Percentiles rank a stretch among this genome's conserved stretches.
These are phyloP conservation scores for Alnus glutinosa DNA, from an alignment of 306 rosid species.

Conservation along the genomic window DNA sequence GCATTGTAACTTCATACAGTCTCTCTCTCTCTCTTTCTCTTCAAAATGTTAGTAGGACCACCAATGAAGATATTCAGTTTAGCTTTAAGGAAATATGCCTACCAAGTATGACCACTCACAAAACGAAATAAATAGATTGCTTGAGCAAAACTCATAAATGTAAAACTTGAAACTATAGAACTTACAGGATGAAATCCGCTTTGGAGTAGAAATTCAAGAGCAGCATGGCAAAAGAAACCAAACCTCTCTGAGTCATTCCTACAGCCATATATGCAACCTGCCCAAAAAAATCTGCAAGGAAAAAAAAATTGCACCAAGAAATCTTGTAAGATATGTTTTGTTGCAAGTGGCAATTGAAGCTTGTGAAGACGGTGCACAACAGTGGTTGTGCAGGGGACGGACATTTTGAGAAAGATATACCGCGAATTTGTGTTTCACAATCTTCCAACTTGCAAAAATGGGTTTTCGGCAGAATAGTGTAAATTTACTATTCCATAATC, in stretches of 20 bases:
- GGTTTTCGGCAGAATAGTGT: too few relatives aligned
- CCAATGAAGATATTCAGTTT: not conserved
- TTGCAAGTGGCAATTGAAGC: slow-evolving; percentile 22
- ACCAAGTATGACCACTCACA: not conserved
- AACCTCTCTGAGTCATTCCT: slow-evolving; percentile 83
- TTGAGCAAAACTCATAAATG: slow-evolving; percentile 1
- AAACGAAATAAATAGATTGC: not conserved
- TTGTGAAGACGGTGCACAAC: slow-evolving; percentile 15
- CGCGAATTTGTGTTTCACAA: too few relatives aligned
- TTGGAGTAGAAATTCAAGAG: slow-evolving; percentile 90
- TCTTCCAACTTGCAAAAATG: too few relatives aligned
- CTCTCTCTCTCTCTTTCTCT: not conserved
- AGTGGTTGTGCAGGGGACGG: slow-evolving; percentile 13
- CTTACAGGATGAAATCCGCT: slow-evolving; percentile 92
- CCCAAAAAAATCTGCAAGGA: slow-evolving; percentile 61
- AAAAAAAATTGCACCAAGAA: slow-evolving; percentile 4
- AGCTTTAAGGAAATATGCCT: not conserved
- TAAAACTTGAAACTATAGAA: slow-evolving; percentile 13
- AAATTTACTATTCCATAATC: too few relatives aligned
- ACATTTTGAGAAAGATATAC: slow-evolving; percentile 12
- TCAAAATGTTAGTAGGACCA: not conserved
- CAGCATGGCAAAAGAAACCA: slow-evolving; percentile 92
- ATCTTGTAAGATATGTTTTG: slow-evolving; percentile 22
- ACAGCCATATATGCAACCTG: slow-evolving; percentile 86
- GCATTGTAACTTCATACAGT: not conserved